Evolutionary conservation across 345 rosid genomes (phyloP).

Genomic region (Corchorus capsularis): DNA sequence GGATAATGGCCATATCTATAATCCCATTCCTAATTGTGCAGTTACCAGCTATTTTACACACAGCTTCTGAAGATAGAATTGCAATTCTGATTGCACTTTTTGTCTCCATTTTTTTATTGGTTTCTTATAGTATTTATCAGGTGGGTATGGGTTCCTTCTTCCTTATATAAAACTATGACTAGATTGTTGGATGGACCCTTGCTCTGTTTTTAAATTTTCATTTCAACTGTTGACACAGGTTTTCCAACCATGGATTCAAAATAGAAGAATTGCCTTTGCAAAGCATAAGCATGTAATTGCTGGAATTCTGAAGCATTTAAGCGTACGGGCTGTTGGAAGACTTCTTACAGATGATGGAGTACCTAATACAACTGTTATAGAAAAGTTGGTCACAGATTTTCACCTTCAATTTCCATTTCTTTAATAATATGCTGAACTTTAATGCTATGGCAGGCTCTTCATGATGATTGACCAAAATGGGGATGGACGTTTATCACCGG

Average conservation of each 20-base stretch:
- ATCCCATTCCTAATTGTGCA: slow-evolving; percentile 44
- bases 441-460: slow-evolving; percentile 38
- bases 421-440: not conserved
- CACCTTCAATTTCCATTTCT: not conserved
- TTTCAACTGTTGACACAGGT: slow-evolving; percentile 28
- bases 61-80: slow-evolving; percentile 27
- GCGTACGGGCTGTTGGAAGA: slow-evolving; percentile 34
- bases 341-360: slow-evolving; percentile 39
- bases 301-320: slow-evolving; percentile 42
- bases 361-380: slow-evolving; percentile 30
- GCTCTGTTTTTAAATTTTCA: not conserved
- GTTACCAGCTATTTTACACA: slow-evolving; percentile 30
- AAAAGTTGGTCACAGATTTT: slow-evolving; percentile 29
- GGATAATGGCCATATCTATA: slow-evolving; percentile 46
- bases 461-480: slow-evolving; percentile 36
- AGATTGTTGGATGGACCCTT: not conserved
- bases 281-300: slow-evolving; percentile 55
- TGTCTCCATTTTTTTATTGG: slow-evolving; percentile 32
- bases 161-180: not conserved
- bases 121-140: slow-evolving; percentile 49
- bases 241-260: slow-evolving; percentile 57
- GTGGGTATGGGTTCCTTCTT: not conserved
- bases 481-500: slow-evolving; percentile 32
- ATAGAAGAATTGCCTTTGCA: slow-evolving; percentile 41
- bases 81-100: slow-evolving; percentile 39